Base-by-base conservation (phyloP, 2,329 filamentous ascomycete species). In the Polychaeton citri region DNA sequence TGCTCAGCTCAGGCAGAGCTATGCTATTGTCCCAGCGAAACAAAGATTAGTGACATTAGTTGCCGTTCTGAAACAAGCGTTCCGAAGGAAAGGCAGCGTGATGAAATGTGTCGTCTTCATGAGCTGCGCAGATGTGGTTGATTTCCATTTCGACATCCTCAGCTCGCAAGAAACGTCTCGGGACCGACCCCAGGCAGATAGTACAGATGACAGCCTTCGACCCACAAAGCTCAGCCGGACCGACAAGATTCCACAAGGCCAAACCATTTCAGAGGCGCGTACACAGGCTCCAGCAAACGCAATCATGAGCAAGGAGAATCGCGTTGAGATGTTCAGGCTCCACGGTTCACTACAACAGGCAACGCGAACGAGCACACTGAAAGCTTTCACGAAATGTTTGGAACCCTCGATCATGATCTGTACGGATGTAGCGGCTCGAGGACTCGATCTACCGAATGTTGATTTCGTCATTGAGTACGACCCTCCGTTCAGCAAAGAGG, bases 91-190 rank as follows among this genome's bases (percentile, higher is more conserved):
- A 57, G 88, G 86, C 0, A 85, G 84, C 1, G 82, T 93, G 13
- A 95, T 93, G 83, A 96, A 98, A 60, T 83, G 81, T 16, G 95
- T 98, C 41, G 71, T 98, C 21, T 98, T 98, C 62, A 82, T 98
- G 33, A 94, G 88, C 8, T 98, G 90, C 52, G 87, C 90, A 15
- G 90, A 98, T 57, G 90, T 85, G 1, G 90, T 96, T 40, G 86
- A 98, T 55, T 98, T 95, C 50, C 88, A 96, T 57, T 96, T 86
- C 55, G 81, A 92, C 41, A 64, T 94, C 3, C 73, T 98, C 38
- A 79, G 68, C 5, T 62, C 60, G 13, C 58, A 60, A 13, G 43
- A 42, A 16, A 35, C 46, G 10, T 76, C 64, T 6, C 61, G 57
- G 19, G 47, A 54, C 21, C 43, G 55, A 16, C 47, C 43, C 38